Evolutionary conservation across 2,329 filamentous ascomycete genomes (phyloP).

Genomic region (Macroventuria anomochaeta): DNA sequence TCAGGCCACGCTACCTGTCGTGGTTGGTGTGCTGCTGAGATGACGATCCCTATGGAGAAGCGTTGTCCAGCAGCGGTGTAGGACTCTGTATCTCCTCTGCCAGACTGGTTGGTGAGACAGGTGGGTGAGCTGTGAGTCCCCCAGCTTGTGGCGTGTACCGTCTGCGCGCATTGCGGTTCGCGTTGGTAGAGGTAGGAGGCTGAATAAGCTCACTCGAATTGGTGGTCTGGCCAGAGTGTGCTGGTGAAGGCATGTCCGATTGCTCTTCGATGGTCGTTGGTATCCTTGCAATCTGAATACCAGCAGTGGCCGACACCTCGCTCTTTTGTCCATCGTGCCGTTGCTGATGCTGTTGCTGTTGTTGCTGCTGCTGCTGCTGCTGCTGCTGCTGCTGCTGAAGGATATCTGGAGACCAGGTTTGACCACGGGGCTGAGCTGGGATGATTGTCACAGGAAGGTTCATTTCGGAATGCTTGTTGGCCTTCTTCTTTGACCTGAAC

Average conservation of each 20-base stretch:
- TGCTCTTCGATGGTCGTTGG: constrained; percentile 29
- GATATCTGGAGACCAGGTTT: constrained; percentile 61
- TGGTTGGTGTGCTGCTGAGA: constrained; percentile 26
- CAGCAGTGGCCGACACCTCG: constrained; percentile 21
- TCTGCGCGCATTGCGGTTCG: constrained; percentile 31
- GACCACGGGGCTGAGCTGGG: constrained; percentile 62
- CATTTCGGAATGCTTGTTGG: constrained; percentile 42
- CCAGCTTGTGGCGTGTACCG: constrained; percentile 33
- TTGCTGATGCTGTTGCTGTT: constrained; percentile 12
- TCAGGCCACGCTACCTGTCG: constrained; percentile 33
- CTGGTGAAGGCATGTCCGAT: constrained; percentile 20
- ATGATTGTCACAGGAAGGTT: constrained; percentile 66
- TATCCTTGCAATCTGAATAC: constrained; percentile 25
- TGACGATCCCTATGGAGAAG: not conserved
- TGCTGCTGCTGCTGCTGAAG: constrained; percentile 22
- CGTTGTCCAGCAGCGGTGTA: constrained; percentile 11
- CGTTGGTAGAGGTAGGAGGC: constrained; percentile 17
- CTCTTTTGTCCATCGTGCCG: not conserved
- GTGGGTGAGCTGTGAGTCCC: constrained; percentile 14
- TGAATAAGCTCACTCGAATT: constrained; percentile 21
- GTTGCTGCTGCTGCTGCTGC: constrained; percentile 26
- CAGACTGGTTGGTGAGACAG: constrained; percentile 12
- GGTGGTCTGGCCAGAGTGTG: constrained; percentile 16
- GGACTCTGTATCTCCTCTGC: constrained; percentile 12
- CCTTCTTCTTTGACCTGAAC: constrained; percentile 50